Conservation (phyloP, 345 rosid genomes). For the Rhizophora mangle region DNA sequence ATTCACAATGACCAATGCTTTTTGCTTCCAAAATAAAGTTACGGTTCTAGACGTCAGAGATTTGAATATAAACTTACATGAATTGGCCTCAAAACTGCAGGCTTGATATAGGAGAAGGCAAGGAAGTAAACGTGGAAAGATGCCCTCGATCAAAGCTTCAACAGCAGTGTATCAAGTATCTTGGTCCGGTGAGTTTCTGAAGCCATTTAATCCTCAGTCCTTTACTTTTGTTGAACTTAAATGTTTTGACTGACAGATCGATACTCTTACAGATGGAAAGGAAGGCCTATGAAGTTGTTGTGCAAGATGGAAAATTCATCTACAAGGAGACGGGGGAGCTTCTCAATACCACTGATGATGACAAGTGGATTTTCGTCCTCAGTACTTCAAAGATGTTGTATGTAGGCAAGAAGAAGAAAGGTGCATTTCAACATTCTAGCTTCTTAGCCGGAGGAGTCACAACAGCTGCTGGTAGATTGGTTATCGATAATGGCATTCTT, state of each 20-base stretch:
- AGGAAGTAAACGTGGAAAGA: conserved; percentile 65
- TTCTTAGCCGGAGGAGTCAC: conserved; percentile 94
- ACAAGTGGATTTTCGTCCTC: conserved; percentile 93
- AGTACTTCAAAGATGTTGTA: conserved; percentile 70
- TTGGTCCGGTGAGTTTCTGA: conserved; percentile 65
- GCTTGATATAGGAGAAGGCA: conserved; percentile 97
- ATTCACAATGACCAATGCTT: conserved; percentile 6
- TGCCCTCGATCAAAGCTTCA: conserved; percentile 77
- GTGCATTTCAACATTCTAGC: conserved; percentile 87
- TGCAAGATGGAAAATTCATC: conserved; percentile 62
- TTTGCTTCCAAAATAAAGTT: conserved; percentile 6
- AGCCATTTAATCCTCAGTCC: conserved; percentile 5
- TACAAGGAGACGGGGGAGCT: conserved; percentile 61
- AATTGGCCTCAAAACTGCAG: conserved; percentile 37
- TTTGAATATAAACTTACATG: conserved; percentile 16
- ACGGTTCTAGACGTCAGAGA: conserved; percentile 13
- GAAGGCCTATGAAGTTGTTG: conserved; percentile 67
- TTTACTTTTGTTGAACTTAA: neutral
- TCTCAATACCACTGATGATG: conserved; percentile 50
- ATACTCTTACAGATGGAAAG: conserved; percentile 65
- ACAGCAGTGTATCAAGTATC: conserved; percentile 89
- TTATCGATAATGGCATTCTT: conserved; percentile 56
- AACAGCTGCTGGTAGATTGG: conserved; percentile 73
- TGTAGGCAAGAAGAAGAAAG: conserved; percentile 80
- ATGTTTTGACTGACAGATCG: conserved; percentile 8